A percentile compares a stretch with the other conserved stretches of the same genome.
Conservation (phyloP, 2,329 filamentous ascomycete species). For the Penicillium freii region DNA sequence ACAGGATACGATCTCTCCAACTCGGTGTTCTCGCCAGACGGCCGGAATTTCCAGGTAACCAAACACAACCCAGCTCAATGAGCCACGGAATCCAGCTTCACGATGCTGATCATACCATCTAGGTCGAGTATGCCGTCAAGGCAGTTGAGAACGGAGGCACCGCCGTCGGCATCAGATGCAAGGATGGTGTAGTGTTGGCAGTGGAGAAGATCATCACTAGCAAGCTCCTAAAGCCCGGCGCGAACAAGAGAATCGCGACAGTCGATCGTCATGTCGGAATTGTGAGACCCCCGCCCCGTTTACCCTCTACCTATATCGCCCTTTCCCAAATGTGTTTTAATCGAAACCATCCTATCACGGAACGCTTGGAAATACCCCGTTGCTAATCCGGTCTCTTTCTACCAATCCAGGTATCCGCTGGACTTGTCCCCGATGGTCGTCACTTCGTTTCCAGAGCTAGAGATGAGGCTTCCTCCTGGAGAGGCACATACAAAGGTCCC, state of each 20-base stretch:
- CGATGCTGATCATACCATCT: slow-evolving; percentile 18
- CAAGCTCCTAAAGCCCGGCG: slow-evolving; percentile 89
- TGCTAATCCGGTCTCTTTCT: background rate
- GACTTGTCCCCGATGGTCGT: slow-evolving; percentile 89
- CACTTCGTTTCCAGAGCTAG: slow-evolving; percentile 93
- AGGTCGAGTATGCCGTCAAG: slow-evolving; percentile 95
- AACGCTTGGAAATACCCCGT: background rate
- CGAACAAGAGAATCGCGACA: slow-evolving; percentile 96
- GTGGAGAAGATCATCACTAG: slow-evolving; percentile 95
- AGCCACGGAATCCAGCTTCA: background rate
- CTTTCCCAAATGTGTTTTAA: background rate
- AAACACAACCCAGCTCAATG: background rate
- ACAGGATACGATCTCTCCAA: slow-evolving; percentile 99
- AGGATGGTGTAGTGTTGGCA: slow-evolving; percentile 92
- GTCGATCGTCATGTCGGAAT: slow-evolving; percentile 91
- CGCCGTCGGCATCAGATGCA: slow-evolving; percentile 92
- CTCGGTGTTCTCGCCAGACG: slow-evolving; percentile 98
- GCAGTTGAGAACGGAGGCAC: slow-evolving; percentile 98
- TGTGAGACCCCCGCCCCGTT: slow-evolving; percentile 54
- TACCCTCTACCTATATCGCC: background rate
- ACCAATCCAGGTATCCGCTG: slow-evolving; percentile 73
- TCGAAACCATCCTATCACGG: background rate
- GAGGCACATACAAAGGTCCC: slow-evolving; percentile 88
- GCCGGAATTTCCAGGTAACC: slow-evolving; percentile 90
- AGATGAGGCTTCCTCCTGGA: slow-evolving; percentile 89